phyloP scores from a whole-genome alignment of 176 grass and related monocot species.

The Urochloa ruziziensis region DNA sequence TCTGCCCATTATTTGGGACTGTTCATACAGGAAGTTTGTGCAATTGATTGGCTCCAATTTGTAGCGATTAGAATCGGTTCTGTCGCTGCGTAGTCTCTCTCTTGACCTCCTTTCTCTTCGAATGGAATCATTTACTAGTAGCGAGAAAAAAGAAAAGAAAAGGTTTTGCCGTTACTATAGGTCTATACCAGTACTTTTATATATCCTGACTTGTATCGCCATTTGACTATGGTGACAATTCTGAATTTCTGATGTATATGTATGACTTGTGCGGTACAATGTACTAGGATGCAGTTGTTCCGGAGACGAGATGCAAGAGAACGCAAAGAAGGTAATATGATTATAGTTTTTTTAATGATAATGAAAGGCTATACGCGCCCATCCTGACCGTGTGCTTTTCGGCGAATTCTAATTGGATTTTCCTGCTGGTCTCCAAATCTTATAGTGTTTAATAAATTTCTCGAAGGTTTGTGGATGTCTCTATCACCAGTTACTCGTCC shows the following conservation, averaged over 20 bases:
- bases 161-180: background rate
- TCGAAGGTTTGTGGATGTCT: background rate
- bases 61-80: background rate
- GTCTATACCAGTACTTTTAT: too few relatives aligned
- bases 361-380: background rate
- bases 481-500: too few relatives aligned
- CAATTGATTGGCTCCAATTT: slow-evolving; percentile 16
- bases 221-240: background rate
- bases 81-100: background rate
- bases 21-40: background rate
- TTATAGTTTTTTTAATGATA: background rate
- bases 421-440: background rate
- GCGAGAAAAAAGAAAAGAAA: background rate
- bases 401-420: too few relatives aligned
- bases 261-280: background rate
- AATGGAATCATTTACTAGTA: slow-evolving; percentile 1
- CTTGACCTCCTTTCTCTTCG: background rate
- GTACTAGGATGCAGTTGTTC: too few relatives aligned
- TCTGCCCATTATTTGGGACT: background rate
- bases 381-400: too few relatives aligned
- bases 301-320: background rate
- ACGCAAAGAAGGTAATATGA: background rate
- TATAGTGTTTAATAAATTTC: background rate
- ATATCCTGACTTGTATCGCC: too few relatives aligned
- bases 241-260: background rate